Conservation (phyloP, 768 basidiomycete genomes). For the Suillus fuscotomentosus region DNA sequence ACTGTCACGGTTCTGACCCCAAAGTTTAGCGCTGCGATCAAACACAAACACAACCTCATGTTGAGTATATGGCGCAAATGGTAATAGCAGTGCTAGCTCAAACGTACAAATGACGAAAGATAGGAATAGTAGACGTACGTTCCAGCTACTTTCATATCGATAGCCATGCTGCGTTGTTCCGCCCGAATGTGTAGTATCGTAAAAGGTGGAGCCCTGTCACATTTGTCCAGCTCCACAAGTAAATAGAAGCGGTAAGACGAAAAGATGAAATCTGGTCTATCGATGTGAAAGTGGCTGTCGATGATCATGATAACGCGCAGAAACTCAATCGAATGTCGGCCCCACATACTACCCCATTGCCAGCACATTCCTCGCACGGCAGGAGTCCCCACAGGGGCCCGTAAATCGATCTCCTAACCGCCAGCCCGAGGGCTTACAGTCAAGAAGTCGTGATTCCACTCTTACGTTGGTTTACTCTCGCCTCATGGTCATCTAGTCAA, state of each 20-base stretch:
- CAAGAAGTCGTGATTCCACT: constrained; percentile 38
- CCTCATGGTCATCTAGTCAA: constrained; percentile 13
- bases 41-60: background rate
- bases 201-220: no score
- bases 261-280: no score
- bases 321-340: constrained; percentile 48
- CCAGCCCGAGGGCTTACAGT: constrained; percentile 4
- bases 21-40: background rate
- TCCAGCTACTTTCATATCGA: no score
- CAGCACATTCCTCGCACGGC: constrained; percentile 76
- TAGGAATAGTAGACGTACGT: background rate
- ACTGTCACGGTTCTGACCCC: background rate
- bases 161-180: no score
- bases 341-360: constrained; percentile 81
- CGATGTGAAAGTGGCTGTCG: no score
- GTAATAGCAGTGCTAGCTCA: background rate
- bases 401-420: constrained; percentile 20
- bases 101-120: background rate
- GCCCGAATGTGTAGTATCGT: no score
- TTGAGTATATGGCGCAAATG: background rate
- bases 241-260: no score
- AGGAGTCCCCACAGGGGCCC: constrained; percentile 81
- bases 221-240: no score
- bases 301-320: background rate
- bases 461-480: constrained; percentile 38